These are phyloP conservation scores for Lactarius akahatsu DNA, from an alignment of 768 basidiomycete genomes.

Conservation along the genomic window DNA sequence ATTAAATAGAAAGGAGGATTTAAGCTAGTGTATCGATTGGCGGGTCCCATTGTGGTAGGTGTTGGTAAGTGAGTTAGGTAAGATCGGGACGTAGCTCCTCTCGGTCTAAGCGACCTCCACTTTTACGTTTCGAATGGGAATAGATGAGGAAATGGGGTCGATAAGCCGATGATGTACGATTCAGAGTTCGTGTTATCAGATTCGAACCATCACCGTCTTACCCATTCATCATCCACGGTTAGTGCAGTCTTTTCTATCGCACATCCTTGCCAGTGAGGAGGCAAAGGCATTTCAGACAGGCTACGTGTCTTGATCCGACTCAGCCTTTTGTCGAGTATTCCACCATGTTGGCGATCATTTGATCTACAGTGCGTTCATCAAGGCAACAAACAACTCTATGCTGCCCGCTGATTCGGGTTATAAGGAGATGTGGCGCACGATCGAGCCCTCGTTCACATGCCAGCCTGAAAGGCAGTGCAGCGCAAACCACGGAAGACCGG, in stretches of 20 bases:
- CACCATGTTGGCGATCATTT: background rate
- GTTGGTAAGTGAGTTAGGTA: constrained; percentile 3
- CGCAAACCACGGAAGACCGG: background rate
- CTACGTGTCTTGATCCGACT: no score
- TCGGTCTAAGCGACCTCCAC: background rate
- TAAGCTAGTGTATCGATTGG: background rate
- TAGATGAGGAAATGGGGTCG: no score
- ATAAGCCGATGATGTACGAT: no score
- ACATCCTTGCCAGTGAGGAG: no score
- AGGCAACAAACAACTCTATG: background rate
- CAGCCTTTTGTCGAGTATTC: background rate
- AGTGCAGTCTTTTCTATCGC: no score
- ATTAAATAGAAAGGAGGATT: background rate
- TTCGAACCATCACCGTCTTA: no score
- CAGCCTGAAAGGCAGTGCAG: background rate
- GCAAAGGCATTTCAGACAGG: no score
- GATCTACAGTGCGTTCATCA: background rate
- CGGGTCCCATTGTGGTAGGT: background rate
- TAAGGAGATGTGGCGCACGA: background rate
- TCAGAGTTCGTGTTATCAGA: no score
- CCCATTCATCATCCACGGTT: no score
- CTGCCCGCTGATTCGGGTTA: background rate
- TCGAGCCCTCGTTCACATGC: background rate
- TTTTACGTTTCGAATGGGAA: no score
- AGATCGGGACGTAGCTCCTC: background rate